phyloP scores from a whole-genome alignment of 176 grass and related monocot species.

The Ensete ventricosum region DNA sequence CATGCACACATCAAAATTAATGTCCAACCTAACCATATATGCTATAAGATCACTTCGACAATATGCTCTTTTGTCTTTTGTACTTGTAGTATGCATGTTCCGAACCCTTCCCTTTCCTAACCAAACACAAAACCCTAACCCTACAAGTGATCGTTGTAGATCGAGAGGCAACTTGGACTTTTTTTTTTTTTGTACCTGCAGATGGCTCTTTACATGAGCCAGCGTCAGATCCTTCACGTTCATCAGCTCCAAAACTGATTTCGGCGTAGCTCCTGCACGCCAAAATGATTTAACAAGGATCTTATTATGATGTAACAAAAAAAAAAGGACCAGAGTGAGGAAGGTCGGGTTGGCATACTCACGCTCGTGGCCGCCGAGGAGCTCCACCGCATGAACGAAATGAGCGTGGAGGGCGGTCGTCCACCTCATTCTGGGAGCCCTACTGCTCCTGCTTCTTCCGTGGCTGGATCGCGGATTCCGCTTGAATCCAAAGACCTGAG shows the following conservation, averaged over 20 bases:
- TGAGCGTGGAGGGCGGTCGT: conserved; percentile 79
- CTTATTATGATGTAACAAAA: background rate
- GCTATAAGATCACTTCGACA: conserved; percentile 4
- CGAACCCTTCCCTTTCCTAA: conserved; percentile 20
- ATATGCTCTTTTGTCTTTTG: conserved; percentile 28
- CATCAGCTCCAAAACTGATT: conserved; percentile 98
- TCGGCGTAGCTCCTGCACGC: conserved; percentile 83
- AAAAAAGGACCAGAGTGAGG: too few relatives aligned
- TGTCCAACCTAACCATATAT: conserved; percentile 1
- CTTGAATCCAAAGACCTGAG: conserved; percentile 54
- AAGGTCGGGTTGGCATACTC: conserved; percentile 13
- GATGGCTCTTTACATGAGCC: conserved; percentile 98
- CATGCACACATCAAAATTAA: conserved; percentile 5
- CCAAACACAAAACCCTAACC: conserved; percentile 33
- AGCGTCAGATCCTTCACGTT: conserved; percentile 96
- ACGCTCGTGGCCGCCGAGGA: conserved; percentile 98
- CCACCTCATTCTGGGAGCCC: conserved; percentile 94
- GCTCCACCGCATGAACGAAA: conserved; percentile 90
- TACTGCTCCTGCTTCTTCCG: conserved; percentile 54
- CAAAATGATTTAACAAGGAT: background rate
- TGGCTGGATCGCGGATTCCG: conserved; percentile 25
- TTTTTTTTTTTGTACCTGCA: conserved; percentile 49
- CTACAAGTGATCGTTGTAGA: conserved; percentile 24
- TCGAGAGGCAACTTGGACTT: conserved; percentile 25
- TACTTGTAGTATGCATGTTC: conserved; percentile 28